Base-by-base conservation (phyloP, 176 grass and related monocot species). In the Phoenix roebelenii region DNA sequence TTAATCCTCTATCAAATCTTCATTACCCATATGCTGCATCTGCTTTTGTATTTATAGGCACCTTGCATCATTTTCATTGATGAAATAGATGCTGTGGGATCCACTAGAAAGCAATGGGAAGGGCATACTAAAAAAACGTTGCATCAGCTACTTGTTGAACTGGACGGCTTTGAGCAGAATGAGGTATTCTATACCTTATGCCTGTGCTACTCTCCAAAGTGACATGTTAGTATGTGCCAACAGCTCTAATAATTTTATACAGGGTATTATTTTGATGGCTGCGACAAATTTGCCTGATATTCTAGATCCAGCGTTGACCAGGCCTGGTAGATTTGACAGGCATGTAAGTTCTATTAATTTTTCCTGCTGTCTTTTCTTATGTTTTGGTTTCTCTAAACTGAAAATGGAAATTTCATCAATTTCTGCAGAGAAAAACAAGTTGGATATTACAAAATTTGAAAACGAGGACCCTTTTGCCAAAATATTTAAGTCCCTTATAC, bases 61-160 rank as follows among this genome's bases (percentile, higher is more conserved):
- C 94, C 94, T 59, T 98, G 94, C 72, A 98, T 98, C 74, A 83
- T 98, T 73, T 98, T 98, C 82, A 89, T 98, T 88, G 94, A 98
- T 83, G 94, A 98, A 85, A 89, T 98, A 89, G 94, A 98, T 79
- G 94, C 94, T 6, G 76, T 98, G 16, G 94, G 94, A 68, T 98
- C 94, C 51, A 98, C 85, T 49, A 93, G 94, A 79, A 98, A 98
- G 71, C 88, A 93, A 80, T 98, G 94, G 94, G 94, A 98, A 79
- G 94, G 94, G 10, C 94, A 98, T 63, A 84, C 94, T 48, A 98
- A 98, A 71, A 98, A 98, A 78, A 98, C 94, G 58, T 76, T 98
- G 70, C 94, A 98, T 93, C 94, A 98, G 63, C 84, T 98, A 60
- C 94, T 98, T 71, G 94, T 98, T 30, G 94, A 98, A 84, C 93